Evolutionary conservation across 108 stramenopile genomes (phyloP).

Genomic region (Skeletonema grethae): DNA sequence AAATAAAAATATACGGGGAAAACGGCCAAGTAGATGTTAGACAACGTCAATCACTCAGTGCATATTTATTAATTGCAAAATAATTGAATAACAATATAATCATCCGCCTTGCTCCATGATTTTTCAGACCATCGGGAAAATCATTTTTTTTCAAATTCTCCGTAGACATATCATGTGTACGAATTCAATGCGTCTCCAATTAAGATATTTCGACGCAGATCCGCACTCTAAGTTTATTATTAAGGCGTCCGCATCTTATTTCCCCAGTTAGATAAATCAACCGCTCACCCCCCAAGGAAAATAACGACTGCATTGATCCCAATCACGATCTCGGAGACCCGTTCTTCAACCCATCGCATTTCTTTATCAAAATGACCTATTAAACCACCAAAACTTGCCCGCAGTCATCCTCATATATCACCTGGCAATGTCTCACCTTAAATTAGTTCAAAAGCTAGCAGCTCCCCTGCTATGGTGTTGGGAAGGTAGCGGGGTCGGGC

Average conservation of each 20-base stretch:
- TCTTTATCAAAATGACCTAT: not conserved
- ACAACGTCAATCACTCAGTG: not conserved
- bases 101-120: not conserved
- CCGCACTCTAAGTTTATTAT: not conserved
- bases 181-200: not conserved
- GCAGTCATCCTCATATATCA: not conserved
- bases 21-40: not conserved
- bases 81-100: not conserved
- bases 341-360: not conserved
- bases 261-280: not conserved
- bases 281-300: not conserved
- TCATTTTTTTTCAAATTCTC: not conserved
- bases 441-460: not conserved
- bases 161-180: not conserved
- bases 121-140: not conserved
- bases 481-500: not conserved
- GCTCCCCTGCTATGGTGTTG: conserved; percentile 1
- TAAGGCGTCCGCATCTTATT: not conserved
- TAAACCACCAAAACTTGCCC: not conserved
- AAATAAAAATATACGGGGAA: not conserved
- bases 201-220: not conserved
- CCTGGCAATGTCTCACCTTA: not conserved
- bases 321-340: not conserved
- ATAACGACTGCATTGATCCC: not conserved
- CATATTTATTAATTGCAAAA: conserved; percentile 1